Evolutionary conservation across 768 basidiomycete species (phyloP).

Genomic region (Rhodotorula babjevae): DNA sequence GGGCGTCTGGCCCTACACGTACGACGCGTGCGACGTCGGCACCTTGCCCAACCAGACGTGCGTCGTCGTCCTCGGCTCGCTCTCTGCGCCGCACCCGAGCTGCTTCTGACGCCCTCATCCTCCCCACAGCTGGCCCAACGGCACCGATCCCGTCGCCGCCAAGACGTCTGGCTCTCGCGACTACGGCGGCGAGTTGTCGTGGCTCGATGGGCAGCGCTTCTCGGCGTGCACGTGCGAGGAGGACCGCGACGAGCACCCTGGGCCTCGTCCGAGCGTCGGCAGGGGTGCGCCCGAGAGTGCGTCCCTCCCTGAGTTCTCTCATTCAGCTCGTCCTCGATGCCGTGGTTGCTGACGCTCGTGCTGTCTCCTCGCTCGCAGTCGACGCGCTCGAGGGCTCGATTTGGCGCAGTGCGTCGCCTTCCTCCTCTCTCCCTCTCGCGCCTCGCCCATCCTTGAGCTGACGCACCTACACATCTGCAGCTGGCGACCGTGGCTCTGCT

Average conservation of each 20-base stretch:
- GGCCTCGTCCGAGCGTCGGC: slow-evolving; percentile 56
- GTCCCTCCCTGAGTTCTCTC: not conserved
- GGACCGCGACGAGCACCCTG: slow-evolving; percentile 64
- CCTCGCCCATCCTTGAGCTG: too few species aligned
- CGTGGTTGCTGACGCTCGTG: not conserved
- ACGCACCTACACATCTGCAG: slow-evolving; percentile 47
- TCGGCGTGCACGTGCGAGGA: slow-evolving; percentile 82
- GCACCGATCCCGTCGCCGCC: slow-evolving; percentile 59
- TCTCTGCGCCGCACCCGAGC: too few species aligned
- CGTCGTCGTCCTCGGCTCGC: too few species aligned
- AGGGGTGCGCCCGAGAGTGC: slow-evolving; percentile 75
- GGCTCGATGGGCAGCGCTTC: slow-evolving; percentile 78
- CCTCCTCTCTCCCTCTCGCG: not conserved
- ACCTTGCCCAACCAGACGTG: slow-evolving; percentile 78
- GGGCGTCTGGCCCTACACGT: slow-evolving; percentile 56
- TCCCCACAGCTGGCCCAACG: slow-evolving; percentile 44
- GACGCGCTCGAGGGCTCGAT: slow-evolving; percentile 69
- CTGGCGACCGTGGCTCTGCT: slow-evolving; percentile 55
- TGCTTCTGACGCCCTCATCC: not conserved
- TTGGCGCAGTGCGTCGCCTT: not conserved
- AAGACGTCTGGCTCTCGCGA: slow-evolving; percentile 48
- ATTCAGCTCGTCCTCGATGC: accelerated
- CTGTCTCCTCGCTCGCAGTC: not conserved
- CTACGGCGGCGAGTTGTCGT: slow-evolving; percentile 39
- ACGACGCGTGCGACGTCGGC: slow-evolving; percentile 75